Conservation (phyloP, 1,139 yeast genomes). For the Suzukiozyma palmioleophila region DNA sequence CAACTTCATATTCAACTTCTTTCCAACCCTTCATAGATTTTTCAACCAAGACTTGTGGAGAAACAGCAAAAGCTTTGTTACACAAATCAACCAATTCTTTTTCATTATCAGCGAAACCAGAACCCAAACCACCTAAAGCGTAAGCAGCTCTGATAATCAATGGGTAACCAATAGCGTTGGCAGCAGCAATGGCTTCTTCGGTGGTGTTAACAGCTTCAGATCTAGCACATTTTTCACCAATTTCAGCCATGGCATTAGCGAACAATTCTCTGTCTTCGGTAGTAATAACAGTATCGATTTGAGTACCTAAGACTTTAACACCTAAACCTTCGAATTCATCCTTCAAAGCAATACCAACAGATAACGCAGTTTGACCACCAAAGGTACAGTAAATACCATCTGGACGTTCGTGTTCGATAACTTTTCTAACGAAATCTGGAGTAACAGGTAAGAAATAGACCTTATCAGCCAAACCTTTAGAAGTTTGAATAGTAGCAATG, state of each 20-base stretch:
- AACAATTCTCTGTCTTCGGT: slow-evolving; percentile 97
- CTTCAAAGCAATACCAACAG: slow-evolving; percentile 91
- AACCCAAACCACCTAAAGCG: slow-evolving; percentile 97
- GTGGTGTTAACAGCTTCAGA: slow-evolving; percentile 81
- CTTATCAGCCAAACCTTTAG: slow-evolving; percentile 96
- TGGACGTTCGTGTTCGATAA: slow-evolving; percentile 90
- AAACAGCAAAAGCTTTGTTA: slow-evolving; percentile 88
- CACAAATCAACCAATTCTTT: slow-evolving; percentile 79
- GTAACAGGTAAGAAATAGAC: slow-evolving; percentile 96
- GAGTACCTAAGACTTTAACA: slow-evolving; percentile 95
- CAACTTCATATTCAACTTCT: slow-evolving; percentile 98
- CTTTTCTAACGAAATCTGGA: slow-evolving; percentile 93
- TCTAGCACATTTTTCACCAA: slow-evolving; percentile 89
- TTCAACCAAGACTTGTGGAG: slow-evolving; percentile 95
- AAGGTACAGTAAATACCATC: slow-evolving; percentile 96
- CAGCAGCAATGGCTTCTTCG: slow-evolving; percentile 81
- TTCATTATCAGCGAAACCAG: slow-evolving; percentile 94
- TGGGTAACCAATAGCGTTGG: slow-evolving; percentile 86
- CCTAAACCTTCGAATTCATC: slow-evolving; percentile 92
- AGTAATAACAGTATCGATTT: slow-evolving; percentile 90
- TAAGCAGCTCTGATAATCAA: slow-evolving; percentile 97
- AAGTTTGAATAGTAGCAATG: slow-evolving; percentile 97
- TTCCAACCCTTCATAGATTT: slow-evolving; percentile 99
- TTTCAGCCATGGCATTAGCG: slow-evolving; percentile 92
- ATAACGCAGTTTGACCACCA: slow-evolving; percentile 98